Percentiles rank a stretch among this genome's conserved stretches.
These are phyloP conservation scores for Leccinellum luteum DNA, from an alignment of 768 basidiomycete species.

Conservation along the genomic window DNA sequence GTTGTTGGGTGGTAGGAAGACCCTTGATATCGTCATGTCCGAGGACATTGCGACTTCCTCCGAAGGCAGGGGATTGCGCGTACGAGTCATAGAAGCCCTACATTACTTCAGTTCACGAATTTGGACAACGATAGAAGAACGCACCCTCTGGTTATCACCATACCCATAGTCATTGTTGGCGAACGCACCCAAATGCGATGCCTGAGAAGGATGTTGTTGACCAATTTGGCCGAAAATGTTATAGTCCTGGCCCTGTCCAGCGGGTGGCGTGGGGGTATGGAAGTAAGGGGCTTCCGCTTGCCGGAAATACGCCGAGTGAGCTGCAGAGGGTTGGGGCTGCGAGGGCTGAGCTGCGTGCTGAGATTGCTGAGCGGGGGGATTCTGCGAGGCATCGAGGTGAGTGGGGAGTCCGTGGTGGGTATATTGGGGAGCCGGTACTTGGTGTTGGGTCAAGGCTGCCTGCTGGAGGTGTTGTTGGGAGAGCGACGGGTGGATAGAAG, in stretches of 20 bases:
- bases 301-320: constrained; percentile 67
- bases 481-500: constrained; percentile 24
- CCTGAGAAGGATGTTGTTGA: constrained; percentile 54
- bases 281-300: constrained; percentile 72
- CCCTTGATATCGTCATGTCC: constrained; percentile 78
- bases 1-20: constrained; percentile 57
- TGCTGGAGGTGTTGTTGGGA: constrained; percentile 36
- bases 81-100: constrained; percentile 81
- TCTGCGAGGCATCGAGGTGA: constrained; percentile 61
- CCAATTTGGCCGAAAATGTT: constrained; percentile 65
- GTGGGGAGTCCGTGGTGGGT: constrained; percentile 60
- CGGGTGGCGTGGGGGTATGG: constrained; percentile 76
- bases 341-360: constrained; percentile 41
- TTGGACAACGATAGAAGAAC: constrained; percentile 20
- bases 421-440: constrained; percentile 45
- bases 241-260: constrained; percentile 56
- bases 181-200: constrained; percentile 52
- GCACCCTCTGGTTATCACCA: constrained; percentile 61
- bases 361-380: constrained; percentile 32
- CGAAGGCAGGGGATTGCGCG: constrained; percentile 60
- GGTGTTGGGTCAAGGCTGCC: constrained; percentile 34
- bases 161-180: constrained; percentile 67
- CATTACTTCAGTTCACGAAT: constrained; percentile 16
- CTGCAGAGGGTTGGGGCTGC: constrained; percentile 49
- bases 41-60: constrained; percentile 55